Conservation (phyloP, 2,329 filamentous ascomycete genomes). For the Talaromyces rugulosus region DNA sequence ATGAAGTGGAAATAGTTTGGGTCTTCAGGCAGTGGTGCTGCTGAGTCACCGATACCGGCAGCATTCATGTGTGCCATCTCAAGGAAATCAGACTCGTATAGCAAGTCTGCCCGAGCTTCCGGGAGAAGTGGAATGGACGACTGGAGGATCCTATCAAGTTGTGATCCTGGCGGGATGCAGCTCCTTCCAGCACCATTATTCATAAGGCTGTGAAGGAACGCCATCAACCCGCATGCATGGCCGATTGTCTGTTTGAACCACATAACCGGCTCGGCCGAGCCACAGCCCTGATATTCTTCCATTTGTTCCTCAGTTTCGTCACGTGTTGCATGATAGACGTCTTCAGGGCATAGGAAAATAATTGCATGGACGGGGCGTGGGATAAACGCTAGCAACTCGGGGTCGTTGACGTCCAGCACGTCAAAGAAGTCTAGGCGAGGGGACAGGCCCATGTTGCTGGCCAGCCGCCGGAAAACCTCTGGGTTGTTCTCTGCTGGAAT, state of each 20-base stretch:
- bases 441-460: constrained; percentile 47
- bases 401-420: constrained; percentile 50
- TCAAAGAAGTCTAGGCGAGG: constrained; percentile 49
- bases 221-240: constrained; percentile 57
- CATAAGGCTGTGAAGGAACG: constrained; percentile 50
- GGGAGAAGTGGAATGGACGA: constrained; percentile 4
- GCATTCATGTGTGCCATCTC: constrained; percentile 10
- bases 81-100: constrained; percentile 9
- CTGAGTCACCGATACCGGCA: constrained; percentile 1
- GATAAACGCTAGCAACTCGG: constrained; percentile 46
- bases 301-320: not conserved
- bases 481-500: constrained; percentile 50
- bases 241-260: constrained; percentile 59
- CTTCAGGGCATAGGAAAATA: not conserved
- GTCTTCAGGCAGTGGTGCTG: not conserved
- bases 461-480: constrained; percentile 49
- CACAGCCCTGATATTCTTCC: constrained; percentile 41
- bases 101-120: constrained; percentile 1
- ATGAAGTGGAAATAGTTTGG: constrained; percentile 23
- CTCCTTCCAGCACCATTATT: constrained; percentile 45
- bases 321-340: constrained; percentile 7
- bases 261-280: constrained; percentile 49
- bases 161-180: not conserved
- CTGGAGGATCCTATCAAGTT: constrained; percentile 1
- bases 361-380: constrained; percentile 53